A percentile compares a stretch with the other conserved stretches of the same genome.
phyloP scores from a whole-genome alignment of 2,329 filamentous ascomycete genomes.

The Chrysoporthe cubensis region DNA sequence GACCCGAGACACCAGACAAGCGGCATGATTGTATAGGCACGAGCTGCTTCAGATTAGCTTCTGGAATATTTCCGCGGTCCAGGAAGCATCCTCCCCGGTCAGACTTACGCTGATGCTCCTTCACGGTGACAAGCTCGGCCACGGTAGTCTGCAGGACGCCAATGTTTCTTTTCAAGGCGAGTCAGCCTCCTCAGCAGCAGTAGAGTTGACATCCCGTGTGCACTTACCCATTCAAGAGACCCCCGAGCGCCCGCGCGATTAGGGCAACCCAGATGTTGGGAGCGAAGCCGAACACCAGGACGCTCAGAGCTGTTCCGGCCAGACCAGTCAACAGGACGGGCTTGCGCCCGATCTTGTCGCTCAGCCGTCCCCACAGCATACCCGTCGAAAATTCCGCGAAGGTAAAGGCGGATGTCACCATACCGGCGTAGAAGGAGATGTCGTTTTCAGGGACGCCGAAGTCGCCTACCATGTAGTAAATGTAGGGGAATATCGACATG shows the following conservation, averaged over 20 bases:
- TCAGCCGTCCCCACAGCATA: conserved; percentile 89
- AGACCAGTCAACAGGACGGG: conserved; percentile 90
- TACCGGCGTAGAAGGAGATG: conserved; percentile 90
- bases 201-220: conserved; percentile 21
- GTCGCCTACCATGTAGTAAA: conserved; percentile 95
- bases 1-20: conserved; percentile 98
- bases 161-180: conserved; percentile 70
- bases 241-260: conserved; percentile 84
- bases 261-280: conserved; percentile 81
- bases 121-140: conserved; percentile 88
- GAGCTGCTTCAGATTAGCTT: conserved; percentile 55
- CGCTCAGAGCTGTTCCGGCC: conserved; percentile 87
- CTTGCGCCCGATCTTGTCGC: conserved; percentile 90
- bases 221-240: conserved; percentile 85
- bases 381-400: conserved; percentile 94
- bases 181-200: conserved; percentile 11
- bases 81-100: neutral
- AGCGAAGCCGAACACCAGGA: conserved; percentile 90
- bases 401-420: conserved; percentile 95
- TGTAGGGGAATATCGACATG: conserved; percentile 99
- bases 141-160: conserved; percentile 95
- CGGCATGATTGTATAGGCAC: conserved; percentile 96
- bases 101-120: conserved; percentile 88
- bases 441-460: conserved; percentile 84
- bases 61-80: conserved; percentile 1